These are phyloP conservation scores for Ophiognomonia clavigignenti-juglandacearum DNA, from an alignment of 2,329 filamentous ascomycete species.

Conservation along the genomic window DNA sequence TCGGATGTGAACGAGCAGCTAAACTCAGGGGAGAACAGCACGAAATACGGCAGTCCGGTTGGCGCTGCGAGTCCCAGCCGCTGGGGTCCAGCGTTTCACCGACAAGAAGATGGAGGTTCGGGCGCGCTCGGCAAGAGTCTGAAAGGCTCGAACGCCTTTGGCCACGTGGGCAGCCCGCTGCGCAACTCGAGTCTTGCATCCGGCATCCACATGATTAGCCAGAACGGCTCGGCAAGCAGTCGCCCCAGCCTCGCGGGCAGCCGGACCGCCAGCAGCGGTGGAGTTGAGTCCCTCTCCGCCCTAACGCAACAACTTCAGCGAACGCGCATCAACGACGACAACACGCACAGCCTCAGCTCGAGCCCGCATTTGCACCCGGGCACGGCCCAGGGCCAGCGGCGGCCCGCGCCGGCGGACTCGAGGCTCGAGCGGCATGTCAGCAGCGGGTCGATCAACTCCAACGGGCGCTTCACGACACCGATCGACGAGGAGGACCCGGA, in stretches of 20 bases:
- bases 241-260: slow-evolving; percentile 36
- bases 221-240: slow-evolving; percentile 25
- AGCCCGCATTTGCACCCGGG: slow-evolving; percentile 49
- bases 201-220: slow-evolving; percentile 35
- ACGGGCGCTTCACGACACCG: slow-evolving; percentile 55
- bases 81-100: slow-evolving; percentile 57
- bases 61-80: slow-evolving; percentile 53
- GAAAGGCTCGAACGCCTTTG: slow-evolving; percentile 52
- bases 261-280: slow-evolving; percentile 37
- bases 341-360: slow-evolving; percentile 26
- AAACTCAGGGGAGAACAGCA: slow-evolving; percentile 37
- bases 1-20: slow-evolving; percentile 31
- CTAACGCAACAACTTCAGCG: slow-evolving; percentile 60
- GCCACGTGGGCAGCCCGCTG: slow-evolving; percentile 61
- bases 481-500: slow-evolving; percentile 62
- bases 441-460: slow-evolving; percentile 52
- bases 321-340: slow-evolving; percentile 43
- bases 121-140: slow-evolving; percentile 26
- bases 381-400: slow-evolving; percentile 32
- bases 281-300: slow-evolving; percentile 48
- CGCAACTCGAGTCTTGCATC: slow-evolving; percentile 58
- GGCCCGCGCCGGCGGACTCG: too few relatives aligned
- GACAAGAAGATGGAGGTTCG: slow-evolving; percentile 50
- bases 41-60: slow-evolving; percentile 58
- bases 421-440: slow-evolving; percentile 54